Conservation (phyloP, 345 rosid genomes). For the Dipteronia sinensis region DNA sequence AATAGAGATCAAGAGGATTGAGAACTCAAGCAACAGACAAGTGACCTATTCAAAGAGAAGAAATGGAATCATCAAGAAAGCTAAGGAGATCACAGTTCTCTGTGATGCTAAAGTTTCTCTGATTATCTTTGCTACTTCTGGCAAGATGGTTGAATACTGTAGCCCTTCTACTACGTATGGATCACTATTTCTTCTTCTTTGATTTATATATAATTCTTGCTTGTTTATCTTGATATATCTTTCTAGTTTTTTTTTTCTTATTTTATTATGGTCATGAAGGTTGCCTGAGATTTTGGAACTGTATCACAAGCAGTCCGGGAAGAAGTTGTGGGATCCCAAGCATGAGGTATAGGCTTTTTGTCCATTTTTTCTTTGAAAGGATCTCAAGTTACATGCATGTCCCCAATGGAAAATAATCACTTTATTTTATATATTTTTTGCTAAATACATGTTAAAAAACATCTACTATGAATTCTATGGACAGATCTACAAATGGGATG, state of each 20-base stretch:
- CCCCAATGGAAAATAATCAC: constrained; percentile 26
- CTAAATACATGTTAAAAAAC: constrained; percentile 47
- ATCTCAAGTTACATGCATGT: constrained; percentile 20
- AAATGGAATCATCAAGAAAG: constrained; percentile 73
- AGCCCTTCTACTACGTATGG: constrained; percentile 60
- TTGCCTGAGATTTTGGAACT: constrained; percentile 73
- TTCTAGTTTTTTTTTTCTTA: too few species aligned
- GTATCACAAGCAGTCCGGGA: constrained; percentile 75
- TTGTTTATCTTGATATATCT: too few species aligned
- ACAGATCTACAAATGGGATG: constrained; percentile 62
- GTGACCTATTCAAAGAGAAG: constrained; percentile 78
- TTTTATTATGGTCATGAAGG: constrained; percentile 31
- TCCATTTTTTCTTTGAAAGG: constrained; percentile 8
- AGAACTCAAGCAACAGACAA: constrained; percentile 75
- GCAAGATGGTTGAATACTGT: constrained; percentile 67
- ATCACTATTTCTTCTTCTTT: too few species aligned
- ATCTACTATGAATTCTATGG: constrained; percentile 46
- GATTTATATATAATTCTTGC: too few species aligned
- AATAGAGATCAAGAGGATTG: constrained; percentile 84
- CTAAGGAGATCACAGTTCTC: constrained; percentile 71
- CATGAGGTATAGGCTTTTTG: constrained; percentile 67
- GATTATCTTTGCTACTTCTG: constrained; percentile 61
- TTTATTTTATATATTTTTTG: constrained; percentile 27
- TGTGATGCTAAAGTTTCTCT: constrained; percentile 87
- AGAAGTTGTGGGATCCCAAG: constrained; percentile 91